Base-by-base conservation (phyloP, 768 basidiomycete species). In the Amanita molliuscula region DNA sequence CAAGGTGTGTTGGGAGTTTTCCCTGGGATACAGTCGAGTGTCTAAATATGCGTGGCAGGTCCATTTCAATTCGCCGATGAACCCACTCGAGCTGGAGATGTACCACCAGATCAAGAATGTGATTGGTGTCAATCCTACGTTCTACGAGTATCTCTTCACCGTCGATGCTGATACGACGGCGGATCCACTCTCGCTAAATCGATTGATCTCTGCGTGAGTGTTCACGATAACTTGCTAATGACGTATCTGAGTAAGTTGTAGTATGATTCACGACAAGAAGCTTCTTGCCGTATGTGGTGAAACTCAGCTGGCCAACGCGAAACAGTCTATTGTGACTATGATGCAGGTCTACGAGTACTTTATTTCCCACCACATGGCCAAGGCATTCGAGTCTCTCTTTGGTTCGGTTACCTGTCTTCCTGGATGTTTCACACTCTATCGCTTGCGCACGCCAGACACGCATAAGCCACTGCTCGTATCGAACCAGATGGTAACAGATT, bases 21-120 rank as follows among this genome's bases (percentile, higher is more conserved):
- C 0, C 42, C 21, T 15, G 10, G 47, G n/a, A 8, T 34, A 3
- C 28, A 8, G 18, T 0, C 15, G n/a, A 10, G 37, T 10, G 55
- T 37, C 53, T 36, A 44, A 44, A 48, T 26, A 48, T 35, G 47
- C 16, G 3, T 34, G 23, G 5, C 53, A 92, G 90, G 96, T 98
- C 40, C 96, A 98, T 67, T 98, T 95, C 67, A 90, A 94, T 64
- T 67, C 90, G 18, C 84, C 93, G 0, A 98, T 99, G 96, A 90
- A 87, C 60, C 96, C 96, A 0, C 68, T 95, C 54, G 96, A 99
- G 68, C 69, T 99, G 47, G 96, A 99, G 71, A 95, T 99, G 72
- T 98, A 93, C 62, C 96, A 98, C 64, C 96, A 99, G 67, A 93
- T 98, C 76, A 92, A 97, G 78, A 99, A 99, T 60, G 93, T 98